These are phyloP conservation scores for Vaccinium macrocarpon DNA, from an alignment of 148 eudicot species.

Conservation along the genomic window DNA sequence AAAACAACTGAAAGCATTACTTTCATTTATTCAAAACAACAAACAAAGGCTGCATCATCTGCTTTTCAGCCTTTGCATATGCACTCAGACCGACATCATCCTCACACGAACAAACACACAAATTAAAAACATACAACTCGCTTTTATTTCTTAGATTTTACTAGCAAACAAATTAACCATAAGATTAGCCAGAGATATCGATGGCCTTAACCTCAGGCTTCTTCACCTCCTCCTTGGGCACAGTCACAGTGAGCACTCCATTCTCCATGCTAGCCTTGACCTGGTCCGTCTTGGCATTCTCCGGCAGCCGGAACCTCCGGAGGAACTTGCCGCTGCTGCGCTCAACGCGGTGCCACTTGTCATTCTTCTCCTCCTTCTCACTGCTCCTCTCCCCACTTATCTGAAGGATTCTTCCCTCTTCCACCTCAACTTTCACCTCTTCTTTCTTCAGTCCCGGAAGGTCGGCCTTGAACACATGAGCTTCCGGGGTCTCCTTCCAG, in stretches of 20 bases:
- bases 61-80: background rate
- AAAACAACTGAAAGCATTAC: background rate
- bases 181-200: background rate
- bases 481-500: conserved; percentile 12
- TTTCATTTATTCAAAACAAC: background rate
- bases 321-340: background rate
- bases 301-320: conserved; percentile 4
- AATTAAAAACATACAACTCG: background rate
- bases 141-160: background rate
- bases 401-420: conserved; percentile 4
- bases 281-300: conserved; percentile 7
- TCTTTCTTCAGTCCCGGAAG: conserved; percentile 11
- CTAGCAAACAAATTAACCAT: background rate
- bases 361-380: conserved; percentile 10
- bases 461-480: conserved; percentile 10
- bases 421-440: conserved; percentile 8
- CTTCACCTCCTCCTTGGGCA: background rate
- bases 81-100: background rate
- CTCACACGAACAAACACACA: background rate
- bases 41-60: background rate
- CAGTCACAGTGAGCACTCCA: conserved; percentile 7
- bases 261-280: conserved; percentile 11
- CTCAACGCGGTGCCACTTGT: conserved; percentile 12
- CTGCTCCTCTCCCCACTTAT: conserved; percentile 16
- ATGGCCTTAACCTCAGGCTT: conserved; percentile 10